Base-by-base conservation (phyloP, 441 rosid genomes). In the Eruca vesicaria region DNA sequence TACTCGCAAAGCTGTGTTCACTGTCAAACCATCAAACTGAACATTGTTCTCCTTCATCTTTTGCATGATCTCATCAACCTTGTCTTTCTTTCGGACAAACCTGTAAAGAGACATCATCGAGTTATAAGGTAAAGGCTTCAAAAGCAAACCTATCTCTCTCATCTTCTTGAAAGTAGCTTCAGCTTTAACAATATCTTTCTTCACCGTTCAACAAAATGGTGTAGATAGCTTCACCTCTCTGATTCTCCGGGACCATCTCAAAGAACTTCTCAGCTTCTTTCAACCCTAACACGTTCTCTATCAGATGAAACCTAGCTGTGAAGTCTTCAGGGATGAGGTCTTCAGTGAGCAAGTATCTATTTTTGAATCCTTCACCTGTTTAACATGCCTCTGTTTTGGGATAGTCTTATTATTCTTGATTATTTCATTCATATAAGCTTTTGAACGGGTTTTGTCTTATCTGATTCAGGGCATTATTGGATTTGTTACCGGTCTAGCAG, bases 261-360 rank as follows among this genome's bases (percentile, higher is more conserved):
- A 69, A 58, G 64, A 69, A 69, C 66, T 58, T 58, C 66, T 69
- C 66, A 7, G 73, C 73, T 28, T 58, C 38, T 41, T 28, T 23
- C 14, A 69, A 26, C 0, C 64, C 64, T 0, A 69, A 38, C 1
- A 69, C 73, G 5, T 69, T 69, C 16, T 56, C 36, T 9, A 57
- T 23, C 16, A 69, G 64, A 23, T 56, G 26, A 56, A 69, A 69
- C 1, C 73, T 15, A 56, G 63, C 1, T 56, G 63, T 15, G 15
- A 55, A 23, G 38, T 68, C 72, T 55, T 68, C 52, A 9, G 33
- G 31, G 15, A 21, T 10, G 52, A 20, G 53, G 26, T 35, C n/a
- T n/a, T n/a, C n/a, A 45, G 5, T 45, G 52, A 45, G 9, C 52
- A 45, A n/a, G 19, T 45, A 45, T 15, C 8, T 45, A 45, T 45